Conservation (phyloP, 371 early-diverging fungal species). For the Umbelopsis sp. region DNA sequence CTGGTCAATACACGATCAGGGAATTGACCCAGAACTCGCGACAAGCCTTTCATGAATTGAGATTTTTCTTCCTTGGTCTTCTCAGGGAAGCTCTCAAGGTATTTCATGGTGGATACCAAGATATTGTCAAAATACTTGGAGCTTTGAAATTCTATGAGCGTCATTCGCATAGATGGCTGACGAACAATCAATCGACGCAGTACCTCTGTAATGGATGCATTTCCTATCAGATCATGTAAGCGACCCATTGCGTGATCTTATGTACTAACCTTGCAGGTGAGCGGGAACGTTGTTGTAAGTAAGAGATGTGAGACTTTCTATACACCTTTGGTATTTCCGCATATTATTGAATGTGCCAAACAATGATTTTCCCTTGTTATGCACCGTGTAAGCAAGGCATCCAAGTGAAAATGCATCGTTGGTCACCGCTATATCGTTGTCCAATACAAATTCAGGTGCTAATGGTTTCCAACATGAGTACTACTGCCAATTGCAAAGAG, state of each 20-base stretch:
- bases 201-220: conserved; percentile 35
- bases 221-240: not conserved
- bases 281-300: conserved; percentile 56
- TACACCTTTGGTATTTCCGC: conserved; percentile 66
- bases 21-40: conserved; percentile 71
- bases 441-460: conserved; percentile 81
- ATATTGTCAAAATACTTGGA: conserved; percentile 81
- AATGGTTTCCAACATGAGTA: conserved; percentile 30
- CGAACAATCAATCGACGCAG: conserved; percentile 58
- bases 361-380: conserved; percentile 72
- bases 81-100: conserved; percentile 79
- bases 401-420: conserved; percentile 86
- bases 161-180: conserved; percentile 63
- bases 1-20: conserved; percentile 69
- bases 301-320: conserved; percentile 50
- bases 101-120: conserved; percentile 78
- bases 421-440: conserved; percentile 53
- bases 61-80: conserved; percentile 79
- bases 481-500: conserved; percentile 72
- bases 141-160: conserved; percentile 64
- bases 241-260: not conserved
- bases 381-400: conserved; percentile 77
- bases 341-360: conserved; percentile 68
- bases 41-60: conserved; percentile 80
- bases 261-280: conserved; percentile 50